Evolutionary conservation across 768 basidiomycete genomes (phyloP).

Genomic region (Butyriboletus loyo): DNA sequence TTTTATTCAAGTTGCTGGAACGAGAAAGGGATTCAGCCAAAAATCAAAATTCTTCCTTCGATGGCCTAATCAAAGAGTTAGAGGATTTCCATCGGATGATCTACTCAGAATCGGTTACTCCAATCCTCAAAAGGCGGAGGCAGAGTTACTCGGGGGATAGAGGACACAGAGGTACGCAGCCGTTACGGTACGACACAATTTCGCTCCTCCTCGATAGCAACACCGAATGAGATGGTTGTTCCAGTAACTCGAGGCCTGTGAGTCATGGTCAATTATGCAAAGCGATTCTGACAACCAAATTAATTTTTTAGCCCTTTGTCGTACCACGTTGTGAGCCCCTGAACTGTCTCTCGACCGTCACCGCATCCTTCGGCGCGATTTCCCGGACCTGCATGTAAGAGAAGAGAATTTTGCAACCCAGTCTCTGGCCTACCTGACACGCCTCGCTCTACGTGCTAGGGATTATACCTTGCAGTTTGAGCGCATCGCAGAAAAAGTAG

Average conservation of each 20-base stretch:
- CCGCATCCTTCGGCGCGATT: slow-evolving; percentile 1
- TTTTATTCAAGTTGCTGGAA: slow-evolving; percentile 8
- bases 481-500: not conserved
- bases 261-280: not conserved
- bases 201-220: not conserved
- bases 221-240: not conserved
- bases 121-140: not conserved
- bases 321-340: not conserved
- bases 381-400: slow-evolving; percentile 8
- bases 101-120: not conserved
- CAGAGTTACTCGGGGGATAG: not conserved
- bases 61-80: slow-evolving; percentile 7
- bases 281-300: not conserved
- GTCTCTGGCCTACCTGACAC: not conserved
- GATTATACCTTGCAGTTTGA: slow-evolving; percentile 6
- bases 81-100: slow-evolving; percentile 1
- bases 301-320: not conserved
- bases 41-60: slow-evolving; percentile 11
- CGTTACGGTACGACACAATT: not conserved
- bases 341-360: slow-evolving; percentile 2
- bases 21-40: slow-evolving; percentile 5
- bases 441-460: not conserved
- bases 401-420: not conserved
- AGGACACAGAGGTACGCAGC: not conserved
- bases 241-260: slow-evolving; percentile 10